Evolutionary conservation across 2,329 filamentous ascomycete species (phyloP), one percentile per base, ranked within the genome.

Genomic region (Coniochaeta sp.): DNA sequence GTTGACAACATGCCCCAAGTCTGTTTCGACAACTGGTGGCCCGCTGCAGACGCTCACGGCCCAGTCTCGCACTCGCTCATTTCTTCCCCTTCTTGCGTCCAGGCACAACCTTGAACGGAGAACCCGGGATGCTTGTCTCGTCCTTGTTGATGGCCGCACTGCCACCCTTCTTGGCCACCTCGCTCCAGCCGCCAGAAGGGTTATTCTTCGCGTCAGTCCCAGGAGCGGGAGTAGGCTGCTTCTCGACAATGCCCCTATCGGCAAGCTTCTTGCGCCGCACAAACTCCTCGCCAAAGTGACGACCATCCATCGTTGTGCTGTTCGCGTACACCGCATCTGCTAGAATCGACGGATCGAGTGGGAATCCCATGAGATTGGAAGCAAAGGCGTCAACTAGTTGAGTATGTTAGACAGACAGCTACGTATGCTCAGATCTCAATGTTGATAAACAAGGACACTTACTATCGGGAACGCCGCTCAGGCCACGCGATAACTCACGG

Each of bases 281-380:
- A 64, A 94, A 99, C 67, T 99, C 94, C 54, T 95, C 89, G 0
- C 90, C 91, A 64, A 97, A 97, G 63, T 95, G 90, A 48, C 88
- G 87, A 0, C 89, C 91, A 63, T 99, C 91, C 69, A 99, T 89
- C 1, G 91, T 95, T 61, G 86, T 87, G 2, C 89, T 95, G 65
- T 83, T 87, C 53, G 83, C 82, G 69, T 97, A 96, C 20, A 97
- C 87, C 8, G 87, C 87, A 65, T 97, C 94, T 12, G 89, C 88
- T 60, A 99, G 91, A 59, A 97, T 80, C 54, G 87, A 82, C 13
- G 81, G 75, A 53, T 96, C 90, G 1, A 84, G 75, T 0, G 91
- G 91, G 55, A 96, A 83, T 54, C 80, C 79, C 46, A 89, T 76
- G 42, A 97, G 80, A 52, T 82, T 84, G 51, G 83, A 79, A 50